Base-by-base conservation (phyloP, 1,284 basidiomycete species). In the Cutaneotrichosporon mucoides region DNA sequence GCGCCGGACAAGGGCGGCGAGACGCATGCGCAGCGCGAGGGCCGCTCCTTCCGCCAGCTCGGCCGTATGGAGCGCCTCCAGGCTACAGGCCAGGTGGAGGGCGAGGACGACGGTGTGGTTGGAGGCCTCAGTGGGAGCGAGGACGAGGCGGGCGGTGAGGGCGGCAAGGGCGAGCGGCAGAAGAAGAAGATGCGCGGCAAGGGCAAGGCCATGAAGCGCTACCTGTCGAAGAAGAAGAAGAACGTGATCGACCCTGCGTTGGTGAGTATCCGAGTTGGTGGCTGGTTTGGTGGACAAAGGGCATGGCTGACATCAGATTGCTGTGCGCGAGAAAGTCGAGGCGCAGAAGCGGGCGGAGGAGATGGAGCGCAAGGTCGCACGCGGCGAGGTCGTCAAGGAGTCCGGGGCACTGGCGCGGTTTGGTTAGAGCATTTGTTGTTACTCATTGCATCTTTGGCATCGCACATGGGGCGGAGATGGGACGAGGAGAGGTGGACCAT, bases 231-330 rank as follows among this genome's bases (percentile, higher is more conserved):
- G 66, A 88, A 92, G 76, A 85, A 90, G 73, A 92, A 93, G 82
- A 95, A 96, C 69, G 89, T 96, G 56, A 84, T 96, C 65, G 92
- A 95, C 75, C 89, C 90, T 34, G 83, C 85, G 51, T 85, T 88
- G 57, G 91, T 94, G 69, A 70, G 87, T 82, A 3, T 24, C 24
- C n/a, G n/a, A n/a, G n/a, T n/a, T n/a, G n/a, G 24, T 24, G 24
- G 24, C 24, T 2, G 24, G 24, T 24, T 2, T 15, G 38, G 35
- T 6, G 35, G 5, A 40, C 9, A 2, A 2, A 12, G 38, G 5
- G 12, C 7, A 9, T 10, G 12, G 40, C 61, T 62, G 56, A 62
- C 54, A 35, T 1, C 55, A 72, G 70, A 47, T 73, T 24, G 68
- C 69, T 1, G 66, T 73, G 35, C 64, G 66, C 57, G 66, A 64